A percentile compares a stretch with the other conserved stretches of the same genome.
phyloP scores from a whole-genome alignment of 2,329 filamentous ascomycete genomes.

The Epichloe typhina region DNA sequence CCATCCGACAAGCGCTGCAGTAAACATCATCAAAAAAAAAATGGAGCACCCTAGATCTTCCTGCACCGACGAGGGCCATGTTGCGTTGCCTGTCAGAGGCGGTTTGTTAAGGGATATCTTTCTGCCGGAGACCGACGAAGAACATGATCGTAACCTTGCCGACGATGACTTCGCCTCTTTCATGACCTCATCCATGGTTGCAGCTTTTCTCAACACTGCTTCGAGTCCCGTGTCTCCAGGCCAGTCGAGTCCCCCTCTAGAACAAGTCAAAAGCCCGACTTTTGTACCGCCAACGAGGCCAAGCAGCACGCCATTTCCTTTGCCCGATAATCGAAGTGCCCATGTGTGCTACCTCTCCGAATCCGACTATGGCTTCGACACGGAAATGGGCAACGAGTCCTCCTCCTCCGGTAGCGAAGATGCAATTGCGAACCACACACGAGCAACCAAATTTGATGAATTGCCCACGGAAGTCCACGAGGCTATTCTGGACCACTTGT shows the following conservation, averaged over 20 bases:
- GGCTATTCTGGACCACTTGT: conserved; percentile 56
- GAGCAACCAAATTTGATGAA: conserved; percentile 28
- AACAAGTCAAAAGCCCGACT: conserved; percentile 29
- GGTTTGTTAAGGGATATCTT: conserved; percentile 2
- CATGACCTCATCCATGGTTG: conserved; percentile 24
- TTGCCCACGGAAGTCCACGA: conserved; percentile 61
- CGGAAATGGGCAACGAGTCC: conserved; percentile 3
- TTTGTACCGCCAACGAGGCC: conserved; percentile 30
- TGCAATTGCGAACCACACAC: conserved; percentile 7
- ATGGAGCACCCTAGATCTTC: conserved; percentile 4
- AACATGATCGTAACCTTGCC: conserved; percentile 5
- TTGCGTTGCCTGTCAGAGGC: conserved; percentile 3
- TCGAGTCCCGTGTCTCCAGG: conserved; percentile 44
- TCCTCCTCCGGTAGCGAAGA: conserved; percentile 11
- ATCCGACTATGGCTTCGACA: conserved; percentile 11
- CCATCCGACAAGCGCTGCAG: not conserved
- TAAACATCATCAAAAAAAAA: not conserved
- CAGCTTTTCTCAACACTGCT: conserved; percentile 24
- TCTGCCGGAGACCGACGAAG: conserved; percentile 5
- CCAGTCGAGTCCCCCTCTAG: conserved; percentile 36
- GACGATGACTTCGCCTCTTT: conserved; percentile 23
- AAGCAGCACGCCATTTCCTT: conserved; percentile 47
- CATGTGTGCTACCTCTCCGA: conserved; percentile 16
- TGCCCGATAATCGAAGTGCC: conserved; percentile 33
- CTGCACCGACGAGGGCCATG: conserved; percentile 1